A percentile compares a stretch with the other conserved stretches of the same genome.
These are phyloP conservation scores for Myxozyma kluyveri DNA, from an alignment of 805 yeast species.

Conservation along the genomic window DNA sequence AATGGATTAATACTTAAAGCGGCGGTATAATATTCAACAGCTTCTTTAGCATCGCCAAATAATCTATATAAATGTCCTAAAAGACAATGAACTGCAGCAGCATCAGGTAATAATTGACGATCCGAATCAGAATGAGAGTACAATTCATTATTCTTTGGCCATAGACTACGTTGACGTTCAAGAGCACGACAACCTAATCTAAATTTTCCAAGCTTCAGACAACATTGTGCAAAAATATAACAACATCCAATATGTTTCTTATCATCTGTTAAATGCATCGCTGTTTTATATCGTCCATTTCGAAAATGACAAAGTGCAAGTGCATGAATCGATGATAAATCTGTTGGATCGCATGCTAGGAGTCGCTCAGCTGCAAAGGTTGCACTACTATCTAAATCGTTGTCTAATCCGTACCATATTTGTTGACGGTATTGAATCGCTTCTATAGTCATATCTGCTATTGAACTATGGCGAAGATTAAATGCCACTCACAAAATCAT, in stretches of 20 bases:
- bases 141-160: conserved; percentile 20
- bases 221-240: conserved; percentile 68
- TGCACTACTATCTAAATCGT: conserved; percentile 68
- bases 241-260: conserved; percentile 69
- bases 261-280: conserved; percentile 49
- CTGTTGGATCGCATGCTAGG: conserved; percentile 57
- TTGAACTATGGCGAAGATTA: not conserved
- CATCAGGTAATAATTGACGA: conserved; percentile 52
- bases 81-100: conserved; percentile 64
- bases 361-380: conserved; percentile 83
- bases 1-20: conserved; percentile 74
- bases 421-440: conserved; percentile 46
- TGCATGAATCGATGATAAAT: conserved; percentile 62
- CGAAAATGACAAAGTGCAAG: conserved; percentile 66
- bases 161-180: conserved; percentile 16
- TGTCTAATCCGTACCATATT: conserved; percentile 69
- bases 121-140: conserved; percentile 24
- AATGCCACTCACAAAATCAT: not conserved
- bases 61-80: conserved; percentile 66
- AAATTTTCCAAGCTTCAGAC: conserved; percentile 53
- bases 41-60: conserved; percentile 59
- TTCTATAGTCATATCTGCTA: no score
- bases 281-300: conserved; percentile 58
- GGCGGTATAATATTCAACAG: conserved; percentile 63
- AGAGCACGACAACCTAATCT: conserved; percentile 50